phyloP scores from a whole-genome alignment of 805 yeast genomes.

The Lipomyces orientalis region DNA sequence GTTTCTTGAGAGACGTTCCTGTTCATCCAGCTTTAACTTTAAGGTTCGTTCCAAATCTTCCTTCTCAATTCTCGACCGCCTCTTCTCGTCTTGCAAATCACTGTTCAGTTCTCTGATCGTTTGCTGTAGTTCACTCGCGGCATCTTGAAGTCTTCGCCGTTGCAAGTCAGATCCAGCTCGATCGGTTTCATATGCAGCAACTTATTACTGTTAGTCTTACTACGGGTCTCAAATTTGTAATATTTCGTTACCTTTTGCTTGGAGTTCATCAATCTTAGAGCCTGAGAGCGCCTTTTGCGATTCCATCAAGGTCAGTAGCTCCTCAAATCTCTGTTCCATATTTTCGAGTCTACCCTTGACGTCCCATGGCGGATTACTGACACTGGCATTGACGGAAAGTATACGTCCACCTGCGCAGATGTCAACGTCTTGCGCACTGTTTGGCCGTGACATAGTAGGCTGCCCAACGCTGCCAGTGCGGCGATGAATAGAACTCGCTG shows the following conservation, averaged over 20 bases:
- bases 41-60: slow-evolving; percentile 49
- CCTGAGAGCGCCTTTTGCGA: slow-evolving; percentile 2
- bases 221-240: neutral
- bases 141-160: slow-evolving; percentile 45
- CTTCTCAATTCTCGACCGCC: slow-evolving; percentile 46
- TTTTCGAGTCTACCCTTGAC: slow-evolving; percentile 31
- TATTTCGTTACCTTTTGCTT: slow-evolving; percentile 17
- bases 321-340: slow-evolving; percentile 26
- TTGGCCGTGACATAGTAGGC: slow-evolving; percentile 8
- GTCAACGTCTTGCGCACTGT: slow-evolving; percentile 21
- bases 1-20: slow-evolving; percentile 42
- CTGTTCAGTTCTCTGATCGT: slow-evolving; percentile 41
- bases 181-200: slow-evolving; percentile 46
- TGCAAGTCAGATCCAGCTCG: slow-evolving; percentile 50
- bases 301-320: slow-evolving; percentile 9
- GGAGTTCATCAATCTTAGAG: slow-evolving; percentile 16
- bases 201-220: slow-evolving; percentile 1
- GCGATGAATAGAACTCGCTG: slow-evolving; percentile 23
- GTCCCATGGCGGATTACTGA: slow-evolving; percentile 22
- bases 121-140: slow-evolving; percentile 44
- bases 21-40: slow-evolving; percentile 46
- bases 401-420: slow-evolving; percentile 15
- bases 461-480: slow-evolving; percentile 1
- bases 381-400: slow-evolving; percentile 19
- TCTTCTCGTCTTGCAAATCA: slow-evolving; percentile 42